These are phyloP conservation scores for Geosmithia flava DNA, from an alignment of 2,329 filamentous ascomycete genomes.

Conservation along the genomic window DNA sequence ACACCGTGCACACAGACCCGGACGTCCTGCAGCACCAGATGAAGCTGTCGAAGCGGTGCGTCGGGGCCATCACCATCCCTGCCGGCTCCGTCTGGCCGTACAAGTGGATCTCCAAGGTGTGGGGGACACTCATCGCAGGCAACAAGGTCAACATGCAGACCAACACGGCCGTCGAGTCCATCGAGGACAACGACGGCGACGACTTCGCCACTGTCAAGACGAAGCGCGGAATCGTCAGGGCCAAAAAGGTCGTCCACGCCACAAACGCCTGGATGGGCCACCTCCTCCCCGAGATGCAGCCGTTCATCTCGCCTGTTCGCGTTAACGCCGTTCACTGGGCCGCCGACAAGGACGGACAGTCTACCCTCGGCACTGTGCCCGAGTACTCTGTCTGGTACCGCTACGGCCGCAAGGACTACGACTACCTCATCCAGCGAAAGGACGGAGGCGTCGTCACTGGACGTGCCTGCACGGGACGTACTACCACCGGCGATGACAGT, in stretches of 20 bases:
- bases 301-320: conserved; percentile 5
- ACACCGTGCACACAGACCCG: conserved; percentile 4
- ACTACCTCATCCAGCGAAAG: conserved; percentile 9
- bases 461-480: conserved; percentile 7
- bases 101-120: conserved; percentile 8
- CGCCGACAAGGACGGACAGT: neutral
- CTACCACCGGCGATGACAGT: conserved; percentile 6
- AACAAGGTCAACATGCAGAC: conserved; percentile 9
- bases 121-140: conserved; percentile 1
- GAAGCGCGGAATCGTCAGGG: conserved; percentile 8
- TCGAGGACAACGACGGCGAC: conserved; percentile 2
- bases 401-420: conserved; percentile 10
- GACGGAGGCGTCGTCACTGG: conserved; percentile 8
- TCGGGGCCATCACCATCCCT: conserved; percentile 12
- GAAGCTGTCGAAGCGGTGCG: conserved; percentile 12
- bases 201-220: conserved; percentile 7
- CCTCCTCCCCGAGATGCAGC: conserved; percentile 10
- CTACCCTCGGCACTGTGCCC: neutral
- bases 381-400: conserved; percentile 8
- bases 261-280: conserved; percentile 13
- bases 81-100: conserved; percentile 11
- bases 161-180: conserved; percentile 6
- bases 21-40: conserved; percentile 2
- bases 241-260: conserved; percentile 10
- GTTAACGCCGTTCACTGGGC: conserved; percentile 4